Conservation (phyloP, 2,329 filamentous ascomycete genomes). For the Pseudovirgaria hyperparasitica region DNA sequence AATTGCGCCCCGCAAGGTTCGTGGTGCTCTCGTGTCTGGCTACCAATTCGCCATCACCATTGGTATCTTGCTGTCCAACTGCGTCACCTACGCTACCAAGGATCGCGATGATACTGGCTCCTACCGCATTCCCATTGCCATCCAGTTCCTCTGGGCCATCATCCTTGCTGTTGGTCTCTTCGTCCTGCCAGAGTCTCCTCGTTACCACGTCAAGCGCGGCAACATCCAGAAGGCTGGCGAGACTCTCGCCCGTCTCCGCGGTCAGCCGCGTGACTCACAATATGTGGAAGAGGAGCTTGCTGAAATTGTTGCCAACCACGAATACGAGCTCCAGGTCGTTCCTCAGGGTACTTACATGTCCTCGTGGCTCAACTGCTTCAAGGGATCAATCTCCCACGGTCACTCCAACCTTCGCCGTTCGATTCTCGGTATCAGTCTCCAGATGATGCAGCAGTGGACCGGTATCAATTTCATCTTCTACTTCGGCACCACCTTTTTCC, state of each 20-base stretch:
- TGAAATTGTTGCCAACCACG: constrained; percentile 85
- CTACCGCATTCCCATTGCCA: constrained; percentile 65
- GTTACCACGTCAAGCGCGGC: constrained; percentile 73
- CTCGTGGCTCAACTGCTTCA: constrained; percentile 56
- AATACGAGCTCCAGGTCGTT: constrained; percentile 59
- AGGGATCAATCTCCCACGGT: constrained; percentile 35
- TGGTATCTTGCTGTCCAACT: constrained; percentile 63
- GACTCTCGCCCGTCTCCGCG: constrained; percentile 58
- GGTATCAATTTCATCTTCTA: constrained; percentile 82
- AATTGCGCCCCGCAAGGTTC: constrained; percentile 56
- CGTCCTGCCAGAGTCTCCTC: constrained; percentile 73
- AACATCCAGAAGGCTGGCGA: constrained; percentile 52
- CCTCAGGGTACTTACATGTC: constrained; percentile 21
- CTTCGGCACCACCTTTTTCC: constrained; percentile 68
- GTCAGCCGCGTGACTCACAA: constrained; percentile 60
- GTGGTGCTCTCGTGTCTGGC: constrained; percentile 63
- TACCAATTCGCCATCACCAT: constrained; percentile 80
- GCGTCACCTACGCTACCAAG: constrained; percentile 63
- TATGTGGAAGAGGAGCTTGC: constrained; percentile 70
- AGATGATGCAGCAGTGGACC: constrained; percentile 48
- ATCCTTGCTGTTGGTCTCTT: constrained; percentile 62
- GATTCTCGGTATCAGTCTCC: constrained; percentile 33
- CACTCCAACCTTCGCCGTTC: constrained; percentile 39
- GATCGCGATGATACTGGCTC: constrained; percentile 49
- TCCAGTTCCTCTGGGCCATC: constrained; percentile 73